phyloP scores from a whole-genome alignment of 805 yeast species.

The Lipomyces starkeyi region DNA sequence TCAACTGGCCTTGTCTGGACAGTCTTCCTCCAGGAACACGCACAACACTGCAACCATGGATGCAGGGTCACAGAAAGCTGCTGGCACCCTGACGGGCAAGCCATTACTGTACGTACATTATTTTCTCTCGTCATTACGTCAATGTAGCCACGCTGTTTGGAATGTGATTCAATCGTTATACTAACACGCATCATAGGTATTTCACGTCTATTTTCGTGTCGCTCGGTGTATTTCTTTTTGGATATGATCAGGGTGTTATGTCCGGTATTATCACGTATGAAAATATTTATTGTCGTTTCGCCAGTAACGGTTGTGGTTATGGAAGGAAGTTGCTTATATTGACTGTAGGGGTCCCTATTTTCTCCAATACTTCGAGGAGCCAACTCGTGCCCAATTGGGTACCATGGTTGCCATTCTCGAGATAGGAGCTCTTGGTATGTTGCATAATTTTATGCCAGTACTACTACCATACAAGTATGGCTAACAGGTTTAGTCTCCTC shows the following conservation, averaged over 20 bases:
- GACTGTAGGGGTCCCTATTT: constrained; percentile 60
- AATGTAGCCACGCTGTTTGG: not conserved
- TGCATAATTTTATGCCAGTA: no score
- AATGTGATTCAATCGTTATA: not conserved
- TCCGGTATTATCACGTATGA: constrained; percentile 72
- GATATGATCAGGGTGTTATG: constrained; percentile 90
- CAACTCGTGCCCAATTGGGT: constrained; percentile 77
- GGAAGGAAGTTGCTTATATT: not conserved
- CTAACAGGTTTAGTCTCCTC: constrained; percentile 61
- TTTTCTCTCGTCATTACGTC: constrained; percentile 38
- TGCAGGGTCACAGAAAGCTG: constrained; percentile 10
- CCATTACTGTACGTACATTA: constrained; percentile 45
- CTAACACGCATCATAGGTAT: constrained; percentile 38
- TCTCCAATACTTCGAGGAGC: constrained; percentile 70
- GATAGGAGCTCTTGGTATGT: constrained; percentile 65
- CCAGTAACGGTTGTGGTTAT: not conserved
- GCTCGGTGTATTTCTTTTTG: constrained; percentile 67
- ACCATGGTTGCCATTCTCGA: constrained; percentile 88
- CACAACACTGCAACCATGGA: not conserved
- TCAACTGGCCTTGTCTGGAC: not conserved
- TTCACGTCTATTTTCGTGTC: constrained; percentile 54
- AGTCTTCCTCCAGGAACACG: not conserved
- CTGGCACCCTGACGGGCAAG: constrained; percentile 33
- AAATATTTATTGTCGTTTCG: not conserved
- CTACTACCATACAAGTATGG: not conserved